These are phyloP conservation scores for Mycena pura DNA, from an alignment of 768 basidiomycete species.

Conservation along the genomic window DNA sequence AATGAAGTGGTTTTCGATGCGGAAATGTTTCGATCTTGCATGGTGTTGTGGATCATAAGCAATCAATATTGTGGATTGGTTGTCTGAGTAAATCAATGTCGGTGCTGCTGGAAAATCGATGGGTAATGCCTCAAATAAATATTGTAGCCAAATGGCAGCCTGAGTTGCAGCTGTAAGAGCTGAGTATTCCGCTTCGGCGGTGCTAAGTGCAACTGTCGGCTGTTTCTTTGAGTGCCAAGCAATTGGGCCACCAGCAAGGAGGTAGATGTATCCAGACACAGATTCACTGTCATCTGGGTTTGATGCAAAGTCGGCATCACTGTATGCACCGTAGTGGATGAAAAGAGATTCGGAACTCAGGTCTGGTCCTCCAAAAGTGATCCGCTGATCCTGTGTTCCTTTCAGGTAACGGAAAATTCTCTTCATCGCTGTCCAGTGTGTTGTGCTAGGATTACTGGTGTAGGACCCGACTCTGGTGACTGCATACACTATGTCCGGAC, in stretches of 20 bases:
- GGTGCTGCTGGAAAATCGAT: not conserved
- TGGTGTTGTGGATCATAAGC: slow-evolving; percentile 10
- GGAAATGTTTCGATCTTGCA: slow-evolving; percentile 9
- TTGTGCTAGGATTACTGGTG: not conserved
- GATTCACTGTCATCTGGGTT: slow-evolving; percentile 30
- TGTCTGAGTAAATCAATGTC: slow-evolving; percentile 5
- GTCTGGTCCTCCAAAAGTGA: not conserved
- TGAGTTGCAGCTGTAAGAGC: slow-evolving; percentile 1
- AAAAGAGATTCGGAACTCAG: not conserved
- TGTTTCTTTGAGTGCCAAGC: slow-evolving; percentile 27
- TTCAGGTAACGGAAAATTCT: not conserved
- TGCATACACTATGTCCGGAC: not conserved
- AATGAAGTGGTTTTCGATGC: slow-evolving; percentile 6
- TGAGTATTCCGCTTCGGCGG: not conserved
- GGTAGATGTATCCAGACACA: slow-evolving; percentile 33
- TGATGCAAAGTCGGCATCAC: slow-evolving; percentile 1
- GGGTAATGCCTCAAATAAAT: slow-evolving; percentile 6
- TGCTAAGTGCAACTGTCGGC: not conserved
- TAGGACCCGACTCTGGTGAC: slow-evolving; percentile 5
- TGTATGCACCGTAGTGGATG: slow-evolving; percentile 10
- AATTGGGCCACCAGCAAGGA: slow-evolving; percentile 28
- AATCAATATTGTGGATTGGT: slow-evolving; percentile 10
- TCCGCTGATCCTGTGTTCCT: not conserved
- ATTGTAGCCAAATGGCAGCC: slow-evolving; percentile 7
- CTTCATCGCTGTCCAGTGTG: slow-evolving; percentile 7